Conservation (phyloP, 768 basidiomycete species). For the Serendipita indica region DNA sequence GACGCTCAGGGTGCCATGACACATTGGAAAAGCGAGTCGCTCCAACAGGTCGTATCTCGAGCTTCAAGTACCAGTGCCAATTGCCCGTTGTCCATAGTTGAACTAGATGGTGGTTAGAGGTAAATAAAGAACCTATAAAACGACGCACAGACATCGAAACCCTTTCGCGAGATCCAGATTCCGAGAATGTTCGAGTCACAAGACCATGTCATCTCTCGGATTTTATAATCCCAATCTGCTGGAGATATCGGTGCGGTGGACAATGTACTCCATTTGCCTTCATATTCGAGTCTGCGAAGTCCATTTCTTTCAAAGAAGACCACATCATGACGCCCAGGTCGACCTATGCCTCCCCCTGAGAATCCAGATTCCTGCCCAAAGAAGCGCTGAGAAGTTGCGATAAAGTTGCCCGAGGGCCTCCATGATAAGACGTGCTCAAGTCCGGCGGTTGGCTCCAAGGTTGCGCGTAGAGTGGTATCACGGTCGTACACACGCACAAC, state of each 20-base stretch:
- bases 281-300: constrained; percentile 79
- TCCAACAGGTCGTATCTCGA: background rate
- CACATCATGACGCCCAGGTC: constrained; percentile 61
- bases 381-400: constrained; percentile 68
- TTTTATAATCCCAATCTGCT: constrained; percentile 44
- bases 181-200: constrained; percentile 74
- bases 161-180: constrained; percentile 62
- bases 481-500: constrained; percentile 62
- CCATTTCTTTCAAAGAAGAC: constrained; percentile 96
- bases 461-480: constrained; percentile 60
- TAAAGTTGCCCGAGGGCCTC: constrained; percentile 79
- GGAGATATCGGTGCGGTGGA: constrained; percentile 13
- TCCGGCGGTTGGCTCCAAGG: constrained; percentile 69
- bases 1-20: constrained; percentile 76
- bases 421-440: constrained; percentile 68
- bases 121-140: background rate
- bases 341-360: constrained; percentile 51
- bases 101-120: constrained; percentile 31
- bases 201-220: constrained; percentile 74
- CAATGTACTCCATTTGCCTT: constrained; percentile 22
- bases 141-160: constrained; percentile 53
- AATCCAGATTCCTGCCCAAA: constrained; percentile 30
- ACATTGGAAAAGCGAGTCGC: constrained; percentile 54
- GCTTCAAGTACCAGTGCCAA: constrained; percentile 63
- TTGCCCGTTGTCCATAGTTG: constrained; percentile 93